Base-by-base conservation (phyloP, 352 stramenopile species). In the Pythium volutum region DNA sequence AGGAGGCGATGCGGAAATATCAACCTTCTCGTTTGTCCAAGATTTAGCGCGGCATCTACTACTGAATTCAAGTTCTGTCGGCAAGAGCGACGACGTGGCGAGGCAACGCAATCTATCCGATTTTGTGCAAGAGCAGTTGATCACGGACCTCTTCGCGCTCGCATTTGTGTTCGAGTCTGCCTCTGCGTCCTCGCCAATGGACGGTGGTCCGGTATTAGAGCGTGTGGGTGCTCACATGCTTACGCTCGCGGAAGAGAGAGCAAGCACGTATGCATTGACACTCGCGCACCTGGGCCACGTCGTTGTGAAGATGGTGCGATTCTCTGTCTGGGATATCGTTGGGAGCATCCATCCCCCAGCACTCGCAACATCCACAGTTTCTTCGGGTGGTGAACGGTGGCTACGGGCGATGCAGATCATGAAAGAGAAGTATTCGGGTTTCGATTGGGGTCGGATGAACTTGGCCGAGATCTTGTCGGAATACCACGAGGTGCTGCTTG, bases 141-240 rank as follows among this genome's bases (percentile, higher is more conserved):
- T 74, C 8, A 87, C 80, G 1, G 84, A 91, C 57, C 59, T 91
- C 27, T 84, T 91, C 60, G 84, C 81, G 4, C 70, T 89, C 23
- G 83, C 81, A 6, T 91, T 91, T 25, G 71, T 88, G 25, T 60
- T 81, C 4, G 69, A 78, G 23, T 56, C 55, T 23, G 42, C 42
- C n/a, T 58, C 47, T 11, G 14, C 31, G 12, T 55, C 34, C 5
- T 36, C 38, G 8, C 25, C 23, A 9, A 49, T 23, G 29, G 33
- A 20, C 20, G 23, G 47, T 18, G 18, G 36, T 42, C 7, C 15
- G 5, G 36, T 50, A 36, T 11, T 36, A 7, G 36, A 84, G 39
- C 55, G 69, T 22, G 41, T 86, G 1, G 82, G 57, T 26, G 45
- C 67, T n/a, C 49, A 55, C 4, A 85, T 89, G 73, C 52, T 87